Evolutionary conservation across 371 early-diverging fungal genomes (phyloP), one percentile per base, ranked within the genome.

Genomic region (Rhizopus sp.): DNA sequence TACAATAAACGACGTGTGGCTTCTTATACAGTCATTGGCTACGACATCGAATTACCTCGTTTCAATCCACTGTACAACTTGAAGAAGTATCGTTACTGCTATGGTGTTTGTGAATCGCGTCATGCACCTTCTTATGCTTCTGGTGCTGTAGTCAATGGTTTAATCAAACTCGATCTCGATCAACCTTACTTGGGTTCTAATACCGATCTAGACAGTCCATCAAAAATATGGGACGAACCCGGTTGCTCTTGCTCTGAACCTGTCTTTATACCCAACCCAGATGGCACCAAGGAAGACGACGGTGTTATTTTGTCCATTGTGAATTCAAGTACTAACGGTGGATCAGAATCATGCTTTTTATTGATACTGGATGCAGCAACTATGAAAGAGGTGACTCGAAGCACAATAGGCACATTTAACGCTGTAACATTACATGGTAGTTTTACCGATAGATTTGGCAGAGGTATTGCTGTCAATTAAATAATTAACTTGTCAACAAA

Each of bases 231-330:
- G 80, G 80, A 80, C 32, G 60, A 70, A 40, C 78, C 77, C 23
- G 79, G 83, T 2, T 85, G 86, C 37, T 82, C 79, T 10, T 86
- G 87, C 47, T 76, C 84, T n/a, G 87, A 88, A 51, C 89, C 89
- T 6, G 72, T 89, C 15, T 88, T 89, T 73, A 72, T 89, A 13
- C 80, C 85, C 2, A 52, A 63, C 37, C 75, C 73, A 5, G 69
- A 81, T 6, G 82, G 75, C 0, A 63, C 54, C 5, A 70, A 56
- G 9, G 89, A 89, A 68, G 89, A 88, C 40, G 85, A 89, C 44
- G 88, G 88, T 45, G 85, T 87, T 1, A 56, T 89, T 13, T 49
- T 88, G 32, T 77, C 83, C 12, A 71, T 83, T 38, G 85, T 87
- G 5, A 80, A 80, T 46, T 57, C 64, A 0, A 60, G 48, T 4